Evolutionary conservation across 192 early-diverging fungal species (phyloP), one percentile per base, ranked within the genome.

Genomic region (Entrophospora sp.): DNA sequence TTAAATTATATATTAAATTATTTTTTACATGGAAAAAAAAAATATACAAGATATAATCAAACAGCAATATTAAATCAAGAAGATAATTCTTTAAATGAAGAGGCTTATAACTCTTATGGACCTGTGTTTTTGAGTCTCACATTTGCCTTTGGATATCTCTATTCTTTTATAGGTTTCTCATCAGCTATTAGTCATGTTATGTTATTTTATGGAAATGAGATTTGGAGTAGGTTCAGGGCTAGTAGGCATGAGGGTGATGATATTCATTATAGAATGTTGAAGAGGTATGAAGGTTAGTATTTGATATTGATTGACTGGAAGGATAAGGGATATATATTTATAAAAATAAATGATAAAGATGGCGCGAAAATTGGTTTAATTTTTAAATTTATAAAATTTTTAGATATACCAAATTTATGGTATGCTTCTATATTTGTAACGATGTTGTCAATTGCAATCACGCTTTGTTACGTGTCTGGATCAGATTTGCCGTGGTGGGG

Each of bases 141-240:
- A 4, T 89, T 86, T 67, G 84, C 81, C 16, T 60, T 70, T 46
- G 64, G 73, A 1, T 90, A 89, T 56, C 79, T 79, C 0, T 72
- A 82, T 65, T 73, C 78, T 12, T 83, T 90, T 57, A 80, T 80
- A 5, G 71, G 73, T 12, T 70, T 89, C 9, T 73, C 79, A 30
- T 81, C 86, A 42, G 74, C 83, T 20, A 64, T 90, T 24, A 70
- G 77, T 36, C 84, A 87, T 37, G 71, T 79, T 8, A 66, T 64
- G 1, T 74, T 87, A 9, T 76, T 80, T 74, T 73, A 87, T 71
- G 81, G 84, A 31, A 62, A 74, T 57, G 81, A 86, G 14, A 83
- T 87, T 66, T 75, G 75, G 64, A 24, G 66, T 31, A 77, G 79
- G 3, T 68, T 68, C 32, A 68, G 28, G 24, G 37, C 55, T 34